These are phyloP conservation scores for Zoysia japonica DNA, from an alignment of 176 grass and related monocot genomes.

Conservation along the genomic window DNA sequence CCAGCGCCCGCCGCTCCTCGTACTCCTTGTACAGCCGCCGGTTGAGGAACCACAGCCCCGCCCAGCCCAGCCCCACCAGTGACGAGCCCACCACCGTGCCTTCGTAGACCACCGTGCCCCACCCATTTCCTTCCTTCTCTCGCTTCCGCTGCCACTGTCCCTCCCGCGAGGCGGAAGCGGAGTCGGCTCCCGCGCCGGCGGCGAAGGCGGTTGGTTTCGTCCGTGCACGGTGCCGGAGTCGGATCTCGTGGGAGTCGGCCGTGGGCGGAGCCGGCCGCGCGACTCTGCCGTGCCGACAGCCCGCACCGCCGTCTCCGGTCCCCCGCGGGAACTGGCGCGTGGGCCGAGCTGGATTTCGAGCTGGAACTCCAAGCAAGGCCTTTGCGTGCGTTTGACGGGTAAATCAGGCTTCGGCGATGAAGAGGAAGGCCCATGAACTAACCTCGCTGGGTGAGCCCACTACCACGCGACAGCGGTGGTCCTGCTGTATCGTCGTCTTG, in stretches of 20 bases:
- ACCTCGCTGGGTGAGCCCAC: neutral
- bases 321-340: neutral
- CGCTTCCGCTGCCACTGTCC: neutral
- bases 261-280: slow-evolving; percentile 2
- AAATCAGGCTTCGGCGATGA: neutral
- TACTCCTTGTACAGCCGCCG: slow-evolving; percentile 98
- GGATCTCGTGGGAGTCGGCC: slow-evolving; percentile 42
- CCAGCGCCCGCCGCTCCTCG: slow-evolving; percentile 92
- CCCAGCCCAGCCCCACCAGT: slow-evolving; percentile 82
- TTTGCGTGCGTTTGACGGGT: neutral
- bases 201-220: neutral
- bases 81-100: slow-evolving; percentile 66
- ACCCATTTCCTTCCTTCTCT: slow-evolving; percentile 42
- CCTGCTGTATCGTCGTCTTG: neutral
- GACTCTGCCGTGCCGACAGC: slow-evolving; percentile 43
- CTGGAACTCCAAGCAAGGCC: neutral
- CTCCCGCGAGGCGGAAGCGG: neutral
- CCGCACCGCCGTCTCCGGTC: slow-evolving; percentile 36
- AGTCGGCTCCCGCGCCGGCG: slow-evolving; percentile 12
- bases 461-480: neutral
- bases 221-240: slow-evolving; percentile 6
- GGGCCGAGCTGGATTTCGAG: neutral
- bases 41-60: slow-evolving; percentile 97
- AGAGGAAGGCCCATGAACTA: neutral
- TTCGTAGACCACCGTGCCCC: slow-evolving; percentile 74